Evolutionary conservation across 805 yeast genomes (phyloP), one percentile per base, ranked within the genome.

Genomic region (Wickerhamomyces mucosus): DNA sequence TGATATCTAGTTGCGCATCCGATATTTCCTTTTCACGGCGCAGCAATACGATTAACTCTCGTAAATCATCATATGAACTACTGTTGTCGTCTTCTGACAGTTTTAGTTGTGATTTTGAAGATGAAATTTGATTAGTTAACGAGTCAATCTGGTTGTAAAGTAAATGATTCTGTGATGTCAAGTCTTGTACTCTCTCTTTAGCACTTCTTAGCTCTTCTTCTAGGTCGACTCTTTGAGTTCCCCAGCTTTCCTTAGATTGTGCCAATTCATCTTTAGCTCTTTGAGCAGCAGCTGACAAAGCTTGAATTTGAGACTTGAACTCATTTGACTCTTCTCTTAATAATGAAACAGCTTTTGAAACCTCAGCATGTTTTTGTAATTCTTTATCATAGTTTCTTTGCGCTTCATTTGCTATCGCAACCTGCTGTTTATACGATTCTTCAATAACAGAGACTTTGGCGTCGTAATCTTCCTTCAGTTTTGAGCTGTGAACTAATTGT

Each of bases 11-110:
- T 43, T 76, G 80, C 7, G 75, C 67, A 29, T 74, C 78, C 1
- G 76, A 63, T 5, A 77, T 61, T 39, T 85, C 94, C 45, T 78
- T 80, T 42, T 83, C 94, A 38, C 78, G 73, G 28, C 88, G 76
- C 35, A 85, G 58, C 44, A 69, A 76, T 2, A 65, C 50, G 21
- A 85, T 57, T 18, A 84, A 65, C 39, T 77, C 76, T 25, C 65
- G 62, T 40, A 67, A 46, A 31, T 62, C 67, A 28, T 46, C 45
- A 17, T 32, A 28, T 8, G 43, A 28, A 25, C 46, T 53, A 14
- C 40, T 40, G 26, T 23, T 21, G 13, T 35, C 43, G 25, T 4
- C 34, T 3, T 29, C 40, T n/a, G 26, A 21, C 2, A 18, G 27
- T 12, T 26, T 11, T 15, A 18, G 18, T 28, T 24, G 13, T 3